Percentiles rank a stretch among this genome's conserved stretches.
Conservation (phyloP, 345 rosid species). For the Euclidium syriacum region DNA sequence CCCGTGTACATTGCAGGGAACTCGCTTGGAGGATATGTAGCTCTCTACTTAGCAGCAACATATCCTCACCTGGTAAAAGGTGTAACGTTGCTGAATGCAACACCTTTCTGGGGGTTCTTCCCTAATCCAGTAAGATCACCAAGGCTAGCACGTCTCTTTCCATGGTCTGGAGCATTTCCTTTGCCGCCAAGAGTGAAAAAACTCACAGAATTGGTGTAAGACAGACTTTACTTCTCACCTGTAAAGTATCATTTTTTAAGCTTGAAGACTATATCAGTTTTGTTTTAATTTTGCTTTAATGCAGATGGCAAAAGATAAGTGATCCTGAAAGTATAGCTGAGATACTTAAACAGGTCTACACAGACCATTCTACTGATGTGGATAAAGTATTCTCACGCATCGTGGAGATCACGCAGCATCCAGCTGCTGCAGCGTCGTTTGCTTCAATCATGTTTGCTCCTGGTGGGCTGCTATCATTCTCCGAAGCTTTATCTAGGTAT, state of each 20-base stretch:
- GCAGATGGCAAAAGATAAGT: slow-evolving; percentile 91
- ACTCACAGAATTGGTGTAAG: slow-evolving; percentile 71
- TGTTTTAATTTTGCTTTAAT: not conserved
- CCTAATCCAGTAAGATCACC: slow-evolving; percentile 85
- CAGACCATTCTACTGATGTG: slow-evolving; percentile 74
- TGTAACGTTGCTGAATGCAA: slow-evolving; percentile 82
- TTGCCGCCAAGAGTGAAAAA: slow-evolving; percentile 74
- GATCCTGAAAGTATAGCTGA: slow-evolving; percentile 78
- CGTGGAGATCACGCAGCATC: slow-evolving; percentile 73
- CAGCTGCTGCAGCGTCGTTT: slow-evolving; percentile 92
- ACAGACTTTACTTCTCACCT: not conserved
- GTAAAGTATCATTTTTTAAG: not conserved
- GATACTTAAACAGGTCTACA: slow-evolving; percentile 83
- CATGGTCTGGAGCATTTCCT: slow-evolving; percentile 93
- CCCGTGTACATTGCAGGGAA: slow-evolving; percentile 89
- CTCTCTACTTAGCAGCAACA: slow-evolving; percentile 78
- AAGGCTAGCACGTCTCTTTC: slow-evolving; percentile 57
- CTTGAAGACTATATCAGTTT: not conserved
- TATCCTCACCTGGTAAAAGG: slow-evolving; percentile 87
- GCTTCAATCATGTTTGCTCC: slow-evolving; percentile 96
- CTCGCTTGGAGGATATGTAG: slow-evolving; percentile 91
- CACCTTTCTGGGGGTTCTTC: slow-evolving; percentile 97
- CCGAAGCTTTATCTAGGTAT: slow-evolving; percentile 52
- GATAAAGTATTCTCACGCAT: slow-evolving; percentile 79
- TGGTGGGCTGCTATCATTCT: slow-evolving; percentile 64